These are phyloP conservation scores for Peziza echinospora DNA, from an alignment of 495 filamentous ascomycete genomes.

Conservation along the genomic window DNA sequence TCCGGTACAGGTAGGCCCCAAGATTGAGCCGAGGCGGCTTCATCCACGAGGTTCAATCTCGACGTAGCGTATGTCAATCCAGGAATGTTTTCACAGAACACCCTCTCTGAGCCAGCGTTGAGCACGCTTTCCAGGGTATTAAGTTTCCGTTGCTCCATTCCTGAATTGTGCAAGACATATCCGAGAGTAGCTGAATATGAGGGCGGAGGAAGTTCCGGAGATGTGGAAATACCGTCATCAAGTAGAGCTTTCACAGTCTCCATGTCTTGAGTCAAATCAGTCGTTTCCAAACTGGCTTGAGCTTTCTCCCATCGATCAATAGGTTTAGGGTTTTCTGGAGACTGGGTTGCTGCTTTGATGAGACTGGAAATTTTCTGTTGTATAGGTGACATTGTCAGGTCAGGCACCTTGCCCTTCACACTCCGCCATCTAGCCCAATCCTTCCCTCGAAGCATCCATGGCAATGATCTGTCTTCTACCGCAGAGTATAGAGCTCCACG, in stretches of 20 bases:
- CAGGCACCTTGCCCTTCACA: not conserved
- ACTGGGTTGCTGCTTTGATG: not conserved
- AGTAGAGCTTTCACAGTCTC: not conserved
- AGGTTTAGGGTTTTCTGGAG: not conserved
- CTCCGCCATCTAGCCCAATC: conserved; percentile 17
- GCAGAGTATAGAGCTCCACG: conserved; percentile 12
- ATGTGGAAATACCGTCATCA: not conserved
- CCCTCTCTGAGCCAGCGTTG: conserved; percentile 5
- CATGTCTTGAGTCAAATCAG: not conserved
- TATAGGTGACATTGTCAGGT: not conserved
- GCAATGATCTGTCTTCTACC: conserved; percentile 6
- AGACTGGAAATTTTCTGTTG: not conserved
- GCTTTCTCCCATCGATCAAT: not conserved
- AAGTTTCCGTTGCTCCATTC: not conserved
- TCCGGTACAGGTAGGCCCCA: not conserved
- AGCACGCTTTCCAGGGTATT: not conserved
- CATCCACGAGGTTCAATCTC: not conserved
- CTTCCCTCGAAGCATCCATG: conserved; percentile 14
- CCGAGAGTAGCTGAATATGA: conserved; percentile 10
- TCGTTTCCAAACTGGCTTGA: not conserved
- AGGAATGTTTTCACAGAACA: conserved; percentile 15
- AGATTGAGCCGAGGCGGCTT: not conserved
- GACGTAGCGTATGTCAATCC: conserved; percentile 5
- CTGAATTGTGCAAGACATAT: conserved; percentile 11
- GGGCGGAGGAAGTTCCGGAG: not conserved